Conservation (phyloP, 2,329 filamentous ascomycete species). For the Paraphaeosphaeria sporulosa region DNA sequence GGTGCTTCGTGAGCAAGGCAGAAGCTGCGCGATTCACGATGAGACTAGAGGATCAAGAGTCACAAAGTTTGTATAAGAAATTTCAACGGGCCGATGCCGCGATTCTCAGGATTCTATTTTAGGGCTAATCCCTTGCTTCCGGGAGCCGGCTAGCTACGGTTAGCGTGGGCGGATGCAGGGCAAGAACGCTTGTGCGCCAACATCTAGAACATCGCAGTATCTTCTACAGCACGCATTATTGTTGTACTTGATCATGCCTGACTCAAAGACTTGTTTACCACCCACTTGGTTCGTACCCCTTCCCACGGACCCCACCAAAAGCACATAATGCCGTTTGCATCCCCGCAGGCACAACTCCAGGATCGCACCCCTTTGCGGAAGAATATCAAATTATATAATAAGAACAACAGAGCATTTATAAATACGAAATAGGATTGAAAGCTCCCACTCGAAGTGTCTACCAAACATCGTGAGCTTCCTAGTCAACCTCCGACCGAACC, state of each 20-base stretch:
- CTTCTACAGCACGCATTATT: neutral
- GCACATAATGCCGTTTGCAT: too few species aligned
- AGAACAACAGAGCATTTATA: too few species aligned
- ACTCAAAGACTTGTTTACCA: neutral
- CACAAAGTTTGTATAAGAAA: neutral
- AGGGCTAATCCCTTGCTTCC: neutral
- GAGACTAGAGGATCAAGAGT: neutral
- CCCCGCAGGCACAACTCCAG: too few species aligned
- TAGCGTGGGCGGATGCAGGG: neutral
- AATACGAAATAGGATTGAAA: too few species aligned
- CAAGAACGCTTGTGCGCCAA: neutral
- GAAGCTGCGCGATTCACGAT: neutral
- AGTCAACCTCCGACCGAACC: too few species aligned
- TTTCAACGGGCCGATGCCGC: neutral
- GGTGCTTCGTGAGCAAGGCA: neutral
- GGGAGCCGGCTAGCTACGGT: neutral
- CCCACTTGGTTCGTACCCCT: too few species aligned
- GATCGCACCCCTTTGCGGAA: too few species aligned
- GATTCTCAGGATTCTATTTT: neutral
- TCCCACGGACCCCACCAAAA: too few species aligned
- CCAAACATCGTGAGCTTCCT: too few species aligned
- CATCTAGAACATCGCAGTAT: neutral
- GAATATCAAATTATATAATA: too few species aligned
- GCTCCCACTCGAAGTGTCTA: too few species aligned
- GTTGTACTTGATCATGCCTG: neutral